These are phyloP conservation scores for Circinella umbellata DNA, from an alignment of 371 early-diverging fungal species.

Conservation along the genomic window DNA sequence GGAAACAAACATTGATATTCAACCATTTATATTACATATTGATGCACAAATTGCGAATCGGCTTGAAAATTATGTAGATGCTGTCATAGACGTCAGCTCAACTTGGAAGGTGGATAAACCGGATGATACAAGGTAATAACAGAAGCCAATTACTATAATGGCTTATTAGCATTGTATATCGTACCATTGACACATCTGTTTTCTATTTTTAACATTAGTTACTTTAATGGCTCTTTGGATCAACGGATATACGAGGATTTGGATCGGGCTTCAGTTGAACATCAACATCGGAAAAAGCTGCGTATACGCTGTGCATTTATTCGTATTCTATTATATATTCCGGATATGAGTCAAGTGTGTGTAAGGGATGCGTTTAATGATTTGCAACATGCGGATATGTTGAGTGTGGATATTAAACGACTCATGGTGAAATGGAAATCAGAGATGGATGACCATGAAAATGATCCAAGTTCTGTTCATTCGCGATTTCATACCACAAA, in stretches of 20 bases:
- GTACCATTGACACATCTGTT: too few relatives aligned
- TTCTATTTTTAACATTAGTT: neutral
- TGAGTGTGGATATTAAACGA: slow-evolving; percentile 47
- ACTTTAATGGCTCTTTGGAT: slow-evolving; percentile 18
- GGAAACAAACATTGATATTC: slow-evolving; percentile 53
- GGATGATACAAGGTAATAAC: slow-evolving; percentile 17
- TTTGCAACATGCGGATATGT: slow-evolving; percentile 30
- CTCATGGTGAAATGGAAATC: slow-evolving; percentile 24
- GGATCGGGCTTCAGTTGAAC: slow-evolving; percentile 18
- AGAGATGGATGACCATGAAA: slow-evolving; percentile 5
- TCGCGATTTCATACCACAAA: neutral
- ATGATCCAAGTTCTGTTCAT: slow-evolving; percentile 5
- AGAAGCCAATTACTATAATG: too few relatives aligned
- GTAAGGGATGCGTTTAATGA: slow-evolving; percentile 42
- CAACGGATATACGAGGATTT: slow-evolving; percentile 33
- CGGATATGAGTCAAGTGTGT: slow-evolving; percentile 51
- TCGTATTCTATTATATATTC: slow-evolving; percentile 44
- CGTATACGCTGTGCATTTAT: slow-evolving; percentile 41
- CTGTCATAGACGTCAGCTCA: slow-evolving; percentile 25
- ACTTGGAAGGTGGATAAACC: neutral
- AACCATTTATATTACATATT: slow-evolving; percentile 53
- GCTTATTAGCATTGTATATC: too few relatives aligned
- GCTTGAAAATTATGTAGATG: slow-evolving; percentile 50
- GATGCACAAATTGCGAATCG: slow-evolving; percentile 55
- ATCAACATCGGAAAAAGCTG: slow-evolving; percentile 23